Conservation (phyloP, 139 green algal genomes). For the Dunaliella sp. region DNA sequence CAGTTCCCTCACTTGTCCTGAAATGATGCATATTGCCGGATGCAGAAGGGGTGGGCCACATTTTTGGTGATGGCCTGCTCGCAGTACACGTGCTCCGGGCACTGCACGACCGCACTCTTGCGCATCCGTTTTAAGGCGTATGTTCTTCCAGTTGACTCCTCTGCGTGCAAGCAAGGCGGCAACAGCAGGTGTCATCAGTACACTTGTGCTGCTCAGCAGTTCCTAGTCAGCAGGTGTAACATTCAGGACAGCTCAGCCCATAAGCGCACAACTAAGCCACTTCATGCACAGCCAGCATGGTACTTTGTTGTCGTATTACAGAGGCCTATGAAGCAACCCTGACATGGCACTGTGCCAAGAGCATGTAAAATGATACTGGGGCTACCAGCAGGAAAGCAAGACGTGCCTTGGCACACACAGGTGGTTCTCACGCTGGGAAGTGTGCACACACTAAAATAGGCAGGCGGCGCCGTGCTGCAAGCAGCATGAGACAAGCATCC, state of each 20-base stretch:
- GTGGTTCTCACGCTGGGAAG: too few species aligned
- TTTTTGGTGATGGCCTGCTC: constrained; percentile 94
- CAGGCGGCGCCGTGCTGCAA: too few species aligned
- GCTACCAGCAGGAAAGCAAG: too few species aligned
- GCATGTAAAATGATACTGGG: too few species aligned
- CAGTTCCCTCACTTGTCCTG: constrained; percentile 47
- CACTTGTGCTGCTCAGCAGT: not conserved
- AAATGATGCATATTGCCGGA: constrained; percentile 93
- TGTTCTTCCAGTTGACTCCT: constrained; percentile 59
- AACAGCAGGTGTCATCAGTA: too few species aligned
- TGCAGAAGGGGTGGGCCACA: constrained; percentile 91
- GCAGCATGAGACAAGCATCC: too few species aligned
- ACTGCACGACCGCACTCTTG: constrained; percentile 87
- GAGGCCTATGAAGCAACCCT: too few species aligned
- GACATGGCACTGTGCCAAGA: too few species aligned
- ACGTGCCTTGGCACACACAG: too few species aligned
- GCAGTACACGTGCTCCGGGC: constrained; percentile 92
- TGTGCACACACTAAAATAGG: too few species aligned
- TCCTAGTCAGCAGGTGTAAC: not conserved
- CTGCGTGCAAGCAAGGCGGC: constrained; percentile 18
- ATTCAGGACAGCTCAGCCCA: not conserved
- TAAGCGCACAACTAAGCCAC: not conserved
- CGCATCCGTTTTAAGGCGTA: constrained; percentile 95
- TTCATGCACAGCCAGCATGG: too few species aligned
- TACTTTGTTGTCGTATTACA: too few species aligned